phyloP scores from a whole-genome alignment of 2,329 filamentous ascomycete species.

The Fusarium camptoceras region DNA sequence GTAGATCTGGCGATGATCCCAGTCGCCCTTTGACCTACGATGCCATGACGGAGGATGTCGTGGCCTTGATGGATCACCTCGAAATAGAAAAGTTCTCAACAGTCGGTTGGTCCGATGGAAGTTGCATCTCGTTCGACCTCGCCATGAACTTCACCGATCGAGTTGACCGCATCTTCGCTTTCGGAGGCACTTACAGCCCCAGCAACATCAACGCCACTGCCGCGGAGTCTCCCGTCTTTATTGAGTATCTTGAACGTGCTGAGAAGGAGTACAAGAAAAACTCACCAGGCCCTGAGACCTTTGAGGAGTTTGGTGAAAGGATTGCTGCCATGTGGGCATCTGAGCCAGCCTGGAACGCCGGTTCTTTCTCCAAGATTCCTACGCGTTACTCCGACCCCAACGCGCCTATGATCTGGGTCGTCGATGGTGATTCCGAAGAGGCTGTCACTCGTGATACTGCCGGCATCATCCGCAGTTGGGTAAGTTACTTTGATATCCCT shows the following conservation, averaged over 20 bases:
- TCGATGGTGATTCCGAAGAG: constrained; percentile 2
- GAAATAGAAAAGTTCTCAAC: not conserved
- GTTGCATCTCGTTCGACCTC: not conserved
- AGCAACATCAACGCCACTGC: not conserved
- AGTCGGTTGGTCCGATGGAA: constrained; percentile 1
- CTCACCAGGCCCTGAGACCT: not conserved
- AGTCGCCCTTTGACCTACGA: not conserved
- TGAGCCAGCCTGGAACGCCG: not conserved
- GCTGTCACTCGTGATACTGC: not conserved
- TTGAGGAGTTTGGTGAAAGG: not conserved
- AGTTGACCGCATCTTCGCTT: not conserved
- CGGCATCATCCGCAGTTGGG: not conserved
- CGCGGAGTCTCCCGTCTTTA: not conserved
- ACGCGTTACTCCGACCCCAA: not conserved
- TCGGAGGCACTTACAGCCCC: not conserved
- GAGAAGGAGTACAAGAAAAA: not conserved
- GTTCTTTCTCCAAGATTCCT: not conserved
- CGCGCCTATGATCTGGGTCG: constrained; percentile 1
- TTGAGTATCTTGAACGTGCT: not conserved
- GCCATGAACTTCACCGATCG: constrained; percentile 1
- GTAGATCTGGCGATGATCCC: not conserved
- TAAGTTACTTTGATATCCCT: not conserved
- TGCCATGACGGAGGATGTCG: not conserved
- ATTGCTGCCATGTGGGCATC: not conserved
- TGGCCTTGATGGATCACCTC: constrained; percentile 1